Conservation (phyloP, 495 filamentous ascomycete genomes). For the Hypomontagnella submonticulosa region DNA sequence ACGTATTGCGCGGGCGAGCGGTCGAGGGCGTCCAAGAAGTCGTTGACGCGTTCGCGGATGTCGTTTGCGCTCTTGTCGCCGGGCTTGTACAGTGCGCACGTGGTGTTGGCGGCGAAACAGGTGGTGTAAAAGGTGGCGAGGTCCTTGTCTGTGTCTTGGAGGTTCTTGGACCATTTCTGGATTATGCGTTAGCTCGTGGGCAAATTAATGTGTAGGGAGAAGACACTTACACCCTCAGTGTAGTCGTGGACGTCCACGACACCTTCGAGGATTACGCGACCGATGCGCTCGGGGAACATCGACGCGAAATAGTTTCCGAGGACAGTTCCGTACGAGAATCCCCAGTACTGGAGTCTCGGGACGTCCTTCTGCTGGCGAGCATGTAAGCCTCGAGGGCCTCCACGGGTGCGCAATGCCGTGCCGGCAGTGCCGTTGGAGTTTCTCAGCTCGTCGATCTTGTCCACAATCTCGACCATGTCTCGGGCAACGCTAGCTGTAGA, state of each 20-base stretch:
- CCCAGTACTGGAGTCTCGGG: conserved; percentile 64
- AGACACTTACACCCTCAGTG: conserved; percentile 25
- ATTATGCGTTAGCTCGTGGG: conserved; percentile 13
- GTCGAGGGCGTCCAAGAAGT: conserved; percentile 34
- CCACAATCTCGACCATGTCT: conserved; percentile 58
- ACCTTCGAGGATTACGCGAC: conserved; percentile 52
- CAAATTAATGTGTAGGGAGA: background rate
- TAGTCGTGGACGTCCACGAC: conserved; percentile 53
- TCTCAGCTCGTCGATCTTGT: conserved; percentile 49
- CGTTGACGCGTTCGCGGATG: conserved; percentile 58
- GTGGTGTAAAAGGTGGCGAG: conserved; percentile 59
- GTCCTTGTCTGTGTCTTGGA: conserved; percentile 62
- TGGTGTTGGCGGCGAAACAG: conserved; percentile 59
- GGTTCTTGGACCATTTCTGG: conserved; percentile 54
- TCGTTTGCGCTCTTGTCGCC: conserved; percentile 58
- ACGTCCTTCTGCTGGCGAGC: conserved; percentile 25
- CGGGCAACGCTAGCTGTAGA: conserved; percentile 49
- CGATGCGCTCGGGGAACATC: conserved; percentile 57
- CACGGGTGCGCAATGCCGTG: conserved; percentile 3
- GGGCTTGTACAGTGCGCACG: conserved; percentile 60
- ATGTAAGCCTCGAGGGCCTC: background rate
- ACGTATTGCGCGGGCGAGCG: conserved; percentile 36
- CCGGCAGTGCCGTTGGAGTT: conserved; percentile 10
- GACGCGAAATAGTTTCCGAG: conserved; percentile 64
- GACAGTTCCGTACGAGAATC: conserved; percentile 70